Base-by-base conservation (phyloP, 2,329 filamentous ascomycete species). In the Penicillium frequentans region DNA sequence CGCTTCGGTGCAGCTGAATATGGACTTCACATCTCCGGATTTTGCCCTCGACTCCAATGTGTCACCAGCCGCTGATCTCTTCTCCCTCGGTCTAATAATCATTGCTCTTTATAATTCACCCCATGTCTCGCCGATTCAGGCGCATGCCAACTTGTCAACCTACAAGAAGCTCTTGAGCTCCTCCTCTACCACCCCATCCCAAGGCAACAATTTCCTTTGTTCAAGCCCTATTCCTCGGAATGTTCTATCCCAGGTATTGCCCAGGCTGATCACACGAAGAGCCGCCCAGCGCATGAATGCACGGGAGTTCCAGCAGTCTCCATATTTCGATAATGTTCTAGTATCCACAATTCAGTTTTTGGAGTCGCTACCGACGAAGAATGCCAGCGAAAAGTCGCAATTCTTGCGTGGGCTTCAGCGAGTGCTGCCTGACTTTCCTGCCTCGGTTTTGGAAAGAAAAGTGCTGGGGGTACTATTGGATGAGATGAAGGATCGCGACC, bases 301-400 rank as follows among this genome's bases (percentile, higher is more conserved):
- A 5, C 86, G 85, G 53, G 93, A 96, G 67, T 98, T 99, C 65
- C 95, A 99, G 70, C 86, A 97, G 73, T 96, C 92, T 68, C 88
- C 91, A 64, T 99, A 96, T 72, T 99, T 99, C 71, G 92, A 99
- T 75, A 99, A 98, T 68, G 90, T 98, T 46, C 81, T 99, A 5
- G 91, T 99, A 23, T 96, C 93, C 0, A 97, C 95, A 0, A 96
- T 99, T 60, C 90, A 95, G 13, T 99, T 99, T 70, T 80, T 99
- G 26, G 95, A 99, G 67, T 85, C 88, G 0, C 86, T 99, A 57
- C 93, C 95, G 0, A 90, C 91, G 33, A 99, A 99, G 77, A 96
- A 92, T 1, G 84, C 90, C 0, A 90, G 86, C 60, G 95, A 99
- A 70, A 99, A 99, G 73, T 84, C 89, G 7, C 88, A 92, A 56